Conservation (phyloP, 345 rosid genomes). For the Arabis hirsuta region DNA sequence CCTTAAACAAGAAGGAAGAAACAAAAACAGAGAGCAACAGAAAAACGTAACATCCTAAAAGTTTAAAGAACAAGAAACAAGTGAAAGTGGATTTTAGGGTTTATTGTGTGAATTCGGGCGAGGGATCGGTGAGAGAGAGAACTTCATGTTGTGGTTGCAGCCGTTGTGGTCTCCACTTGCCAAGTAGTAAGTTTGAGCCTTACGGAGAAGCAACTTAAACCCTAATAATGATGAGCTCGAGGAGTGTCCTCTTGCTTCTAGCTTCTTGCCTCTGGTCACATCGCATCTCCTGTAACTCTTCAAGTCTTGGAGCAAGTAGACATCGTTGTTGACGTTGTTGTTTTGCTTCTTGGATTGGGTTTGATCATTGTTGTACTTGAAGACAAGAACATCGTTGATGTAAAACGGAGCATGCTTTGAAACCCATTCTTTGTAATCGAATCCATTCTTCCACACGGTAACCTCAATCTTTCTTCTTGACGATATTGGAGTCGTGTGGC, state of each 20-base stretch:
- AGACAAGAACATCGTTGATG: slow-evolving; percentile 18
- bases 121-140: slow-evolving; percentile 13
- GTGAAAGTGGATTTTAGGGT: not conserved
- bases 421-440: slow-evolving; percentile 24
- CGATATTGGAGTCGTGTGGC: slow-evolving; percentile 3
- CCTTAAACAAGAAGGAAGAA: not conserved
- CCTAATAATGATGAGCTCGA: not conserved
- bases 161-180: slow-evolving; percentile 11
- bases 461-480: slow-evolving; percentile 22
- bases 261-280: slow-evolving; percentile 11
- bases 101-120: not conserved
- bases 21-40: not conserved
- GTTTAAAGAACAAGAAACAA: not conserved
- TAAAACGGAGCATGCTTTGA: slow-evolving; percentile 12
- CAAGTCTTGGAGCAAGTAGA: slow-evolving; percentile 21
- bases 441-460: slow-evolving; percentile 23
- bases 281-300: slow-evolving; percentile 28
- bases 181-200: slow-evolving; percentile 16
- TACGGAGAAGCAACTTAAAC: slow-evolving; percentile 31
- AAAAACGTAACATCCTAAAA: not conserved
- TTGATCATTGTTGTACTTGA: slow-evolving; percentile 5
- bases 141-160: slow-evolving; percentile 29
- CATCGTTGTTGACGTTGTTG: not conserved
- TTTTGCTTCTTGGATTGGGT: not conserved
- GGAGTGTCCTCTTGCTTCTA: not conserved